Conservation (phyloP, 345 rosid genomes). For the Erucastrum elatum region DNA sequence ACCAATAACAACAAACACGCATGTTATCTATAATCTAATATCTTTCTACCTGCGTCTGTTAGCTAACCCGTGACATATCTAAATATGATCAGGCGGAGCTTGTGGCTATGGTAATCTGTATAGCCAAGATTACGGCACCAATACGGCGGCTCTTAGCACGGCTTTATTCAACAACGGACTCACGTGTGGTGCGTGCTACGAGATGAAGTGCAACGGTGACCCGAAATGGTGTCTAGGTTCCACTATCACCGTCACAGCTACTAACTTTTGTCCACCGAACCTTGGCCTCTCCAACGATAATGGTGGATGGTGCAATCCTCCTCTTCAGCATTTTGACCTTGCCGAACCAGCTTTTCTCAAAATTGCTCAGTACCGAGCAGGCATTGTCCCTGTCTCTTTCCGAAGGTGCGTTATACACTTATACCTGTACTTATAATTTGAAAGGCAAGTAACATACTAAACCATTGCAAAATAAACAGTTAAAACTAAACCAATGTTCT, state of each 20-base stretch:
- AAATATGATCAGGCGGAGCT: constrained; percentile 62
- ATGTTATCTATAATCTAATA: neutral
- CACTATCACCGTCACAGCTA: constrained; percentile 66
- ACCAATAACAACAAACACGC: neutral
- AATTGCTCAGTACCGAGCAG: constrained; percentile 90
- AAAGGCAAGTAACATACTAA: neutral
- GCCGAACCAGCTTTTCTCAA: constrained; percentile 95
- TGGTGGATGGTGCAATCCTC: constrained; percentile 99
- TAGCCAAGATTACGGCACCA: constrained; percentile 77
- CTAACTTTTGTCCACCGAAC: constrained; percentile 94
- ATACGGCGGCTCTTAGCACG: constrained; percentile 78
- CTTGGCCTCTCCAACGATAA: constrained; percentile 63
- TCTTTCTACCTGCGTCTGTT: neutral
- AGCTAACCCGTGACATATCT: neutral
- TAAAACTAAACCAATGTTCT: neutral
- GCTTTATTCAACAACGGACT: constrained; percentile 80
- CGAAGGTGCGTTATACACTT: constrained; percentile 54
- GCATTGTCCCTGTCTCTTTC: constrained; percentile 89
- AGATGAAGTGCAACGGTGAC: constrained; percentile 65
- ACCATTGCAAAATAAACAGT: neutral
- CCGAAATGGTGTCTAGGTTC: constrained; percentile 74
- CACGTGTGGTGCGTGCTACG: constrained; percentile 78
- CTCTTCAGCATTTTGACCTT: constrained; percentile 90
- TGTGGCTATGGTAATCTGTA: constrained; percentile 76
- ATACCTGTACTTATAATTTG: neutral